Evolutionary conservation across 2,329 filamentous ascomycete species (phyloP), one percentile per base, ranked within the genome.

Genomic region (Blastomyces parvus): DNA sequence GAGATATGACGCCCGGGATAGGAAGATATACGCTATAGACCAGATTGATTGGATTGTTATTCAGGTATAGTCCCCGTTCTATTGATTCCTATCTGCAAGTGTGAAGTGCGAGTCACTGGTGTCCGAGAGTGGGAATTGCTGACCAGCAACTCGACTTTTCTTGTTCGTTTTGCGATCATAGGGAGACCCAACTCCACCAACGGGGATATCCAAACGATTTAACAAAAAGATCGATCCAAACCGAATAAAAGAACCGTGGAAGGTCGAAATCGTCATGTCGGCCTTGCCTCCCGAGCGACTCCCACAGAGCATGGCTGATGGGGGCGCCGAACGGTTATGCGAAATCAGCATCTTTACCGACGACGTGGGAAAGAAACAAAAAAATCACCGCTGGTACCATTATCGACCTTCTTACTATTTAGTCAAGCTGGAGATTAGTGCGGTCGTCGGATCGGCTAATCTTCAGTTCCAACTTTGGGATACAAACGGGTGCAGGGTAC

Each of bases 41-140:
- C 73, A 75, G 64, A 70, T 77, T 11, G 70, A 75, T 56, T 76
- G 74, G 74, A 66, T 76, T 46, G 69, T 76, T 14, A 64, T 69
- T 38, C 68, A 74, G 70, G 71, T 74, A 68, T 42, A 46, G 6
- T 1, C 42, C 13, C 46, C 22, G 8, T 25, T 25, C 8, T 25
- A 50, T 1, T 25, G 44, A 40, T 25, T 60, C 22, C 17, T 17
- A 4, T 42, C 30, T 9, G 27, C n/a, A 13, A n/a, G 17, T 13
- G 27, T 30, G 17, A 55, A 55, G n/a, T 17, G 8, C 14, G 19
- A 60, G 40, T 19, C 36, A 40, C 14, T 0, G 44, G 25, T 48
- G 3, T 25, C 7, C 0, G 22, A 22, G 38, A 22, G 38, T 11
- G 33, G 33, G 33, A 33, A 33, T 33, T 33, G 30, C 61, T 22